A percentile compares a stretch with the other conserved stretches of the same genome.
phyloP scores from a whole-genome alignment of 805 yeast genomes.

The Kluyveromyces wickerhamii region DNA sequence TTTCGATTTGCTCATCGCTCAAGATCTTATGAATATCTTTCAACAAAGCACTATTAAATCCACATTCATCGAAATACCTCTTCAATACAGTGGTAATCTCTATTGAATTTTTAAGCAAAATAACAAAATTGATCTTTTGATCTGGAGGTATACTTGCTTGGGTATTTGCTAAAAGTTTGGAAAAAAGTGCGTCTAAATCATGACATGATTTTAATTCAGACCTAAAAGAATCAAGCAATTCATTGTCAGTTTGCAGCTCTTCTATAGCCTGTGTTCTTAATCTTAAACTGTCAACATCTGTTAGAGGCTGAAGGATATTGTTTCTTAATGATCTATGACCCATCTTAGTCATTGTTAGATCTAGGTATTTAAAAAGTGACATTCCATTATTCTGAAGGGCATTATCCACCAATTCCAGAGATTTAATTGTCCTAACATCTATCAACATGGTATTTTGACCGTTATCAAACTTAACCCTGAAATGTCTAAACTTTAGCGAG shows the following conservation, averaged over 20 bases:
- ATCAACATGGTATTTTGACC: slow-evolving; percentile 38
- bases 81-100: slow-evolving; percentile 15
- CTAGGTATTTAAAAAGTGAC: slow-evolving; percentile 32
- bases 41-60: slow-evolving; percentile 15
- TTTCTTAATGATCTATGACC: slow-evolving; percentile 36
- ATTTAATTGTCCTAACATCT: slow-evolving; percentile 32
- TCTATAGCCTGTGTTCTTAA: slow-evolving; percentile 33
- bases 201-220: slow-evolving; percentile 23
- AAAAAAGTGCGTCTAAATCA: slow-evolving; percentile 37
- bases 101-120: slow-evolving; percentile 34
- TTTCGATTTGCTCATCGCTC: slow-evolving; percentile 16
- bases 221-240: slow-evolving; percentile 13
- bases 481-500: slow-evolving; percentile 19
- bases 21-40: slow-evolving; percentile 28
- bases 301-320: slow-evolving; percentile 41
- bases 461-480: slow-evolving; percentile 32
- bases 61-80: slow-evolving; percentile 9
- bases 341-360: slow-evolving; percentile 39
- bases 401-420: slow-evolving; percentile 36
- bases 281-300: slow-evolving; percentile 30
- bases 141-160: slow-evolving; percentile 20
- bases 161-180: slow-evolving; percentile 28
- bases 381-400: slow-evolving; percentile 23
- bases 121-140: slow-evolving; percentile 35
- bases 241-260: slow-evolving; percentile 26